Evolutionary conservation across 2,329 filamentous ascomycete genomes (phyloP), one percentile per base, ranked within the genome.

Genomic region (Lachnellula cervina): DNA sequence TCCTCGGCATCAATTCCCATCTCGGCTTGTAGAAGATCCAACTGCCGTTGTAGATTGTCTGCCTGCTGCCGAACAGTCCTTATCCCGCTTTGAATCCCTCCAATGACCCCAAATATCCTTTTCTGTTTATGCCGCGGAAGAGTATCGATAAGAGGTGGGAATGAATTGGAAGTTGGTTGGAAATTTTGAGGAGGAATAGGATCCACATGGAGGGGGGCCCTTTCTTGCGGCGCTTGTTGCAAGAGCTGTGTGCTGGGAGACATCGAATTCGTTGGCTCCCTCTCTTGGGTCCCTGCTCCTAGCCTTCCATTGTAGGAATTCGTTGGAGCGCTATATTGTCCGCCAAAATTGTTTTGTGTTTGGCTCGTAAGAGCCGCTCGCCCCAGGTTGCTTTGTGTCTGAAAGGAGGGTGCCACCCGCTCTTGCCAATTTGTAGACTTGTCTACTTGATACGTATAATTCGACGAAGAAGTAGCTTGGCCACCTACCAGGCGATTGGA

Each of bases 71-170:
- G 45, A 13, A 57, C 55, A 42, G 40, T 62, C 34, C 58, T 51
- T 14, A 66, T 63, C 4, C 63, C 63, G 47, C 63, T 62, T 34
- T 66, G 63, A 5, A 66, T 19, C n/a, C 60, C 60, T 19, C 62
- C 64, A 46, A 66, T 64, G 11, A 66, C 59, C 1, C 57, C 55
- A 35, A 61, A 63, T 40, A 66, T 59, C 34, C 62, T 59, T 38
- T 64, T 64, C 37, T 63, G 63, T 43, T 63, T 65, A 44, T 62
- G 59, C n/a, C 62, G 54, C 7, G 62, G 57, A 14, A 66, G 57
- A 4, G 56, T 58, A 38, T 66, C 64, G n/a, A 66, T 62, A 1
- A 65, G 52, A 2, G 57, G 42, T 19, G 56, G 21, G 5, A 45
- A 25, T 25, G 51, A 43, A 16, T 21, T 43, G 37, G 21, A 11